phyloP scores from a whole-genome alignment of 352 stramenopile species.

The Pythium sp. region DNA sequence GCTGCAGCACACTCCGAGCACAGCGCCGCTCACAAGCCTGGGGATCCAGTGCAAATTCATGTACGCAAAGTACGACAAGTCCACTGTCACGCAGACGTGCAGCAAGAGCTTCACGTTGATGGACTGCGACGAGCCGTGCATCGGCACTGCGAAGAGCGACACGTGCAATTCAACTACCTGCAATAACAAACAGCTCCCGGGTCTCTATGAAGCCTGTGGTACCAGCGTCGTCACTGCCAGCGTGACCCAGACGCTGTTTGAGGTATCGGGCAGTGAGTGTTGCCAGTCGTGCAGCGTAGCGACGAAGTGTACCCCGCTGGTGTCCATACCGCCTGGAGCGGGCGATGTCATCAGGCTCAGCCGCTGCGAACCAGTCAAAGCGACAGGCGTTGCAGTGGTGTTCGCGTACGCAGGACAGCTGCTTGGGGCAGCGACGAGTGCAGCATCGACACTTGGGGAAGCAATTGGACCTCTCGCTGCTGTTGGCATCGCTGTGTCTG shows the following conservation, averaged over 20 bases:
- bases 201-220: conserved; percentile 6
- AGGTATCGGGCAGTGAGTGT: background rate
- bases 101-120: conserved; percentile 22
- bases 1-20: conserved; percentile 15
- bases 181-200: background rate
- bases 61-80: conserved; percentile 17
- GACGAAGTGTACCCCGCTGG: conserved; percentile 1
- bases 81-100: conserved; percentile 12
- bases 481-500: background rate
- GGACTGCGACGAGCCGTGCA: conserved; percentile 26
- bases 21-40: conserved; percentile 11
- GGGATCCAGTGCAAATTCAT: conserved; percentile 19
- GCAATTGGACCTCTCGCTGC: background rate
- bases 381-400: background rate
- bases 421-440: background rate
- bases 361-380: conserved; percentile 9
- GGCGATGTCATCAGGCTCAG: background rate
- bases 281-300: conserved; percentile 11
- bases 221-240: conserved; percentile 7
- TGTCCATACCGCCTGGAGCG: background rate
- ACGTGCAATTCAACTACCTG: background rate
- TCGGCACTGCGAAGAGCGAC: conserved; percentile 6
- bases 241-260: conserved; percentile 4
- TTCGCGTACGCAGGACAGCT: background rate
- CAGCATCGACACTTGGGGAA: background rate